phyloP scores from a whole-genome alignment of 2,329 filamentous ascomycete genomes.

The Cadophora sp. region DNA sequence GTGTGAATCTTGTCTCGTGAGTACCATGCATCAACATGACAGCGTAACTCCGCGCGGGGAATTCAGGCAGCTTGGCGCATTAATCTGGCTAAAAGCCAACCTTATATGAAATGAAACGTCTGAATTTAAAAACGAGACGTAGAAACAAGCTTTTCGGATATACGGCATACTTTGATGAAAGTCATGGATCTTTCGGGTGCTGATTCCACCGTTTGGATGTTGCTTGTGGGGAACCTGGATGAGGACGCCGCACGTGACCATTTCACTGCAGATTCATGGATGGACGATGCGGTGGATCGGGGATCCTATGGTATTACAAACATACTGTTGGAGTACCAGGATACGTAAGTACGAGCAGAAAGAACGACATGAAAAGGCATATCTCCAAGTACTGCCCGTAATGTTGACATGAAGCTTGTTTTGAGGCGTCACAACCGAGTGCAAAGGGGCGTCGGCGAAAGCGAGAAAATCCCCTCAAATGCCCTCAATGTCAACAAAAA shows the following conservation, averaged over 20 bases:
- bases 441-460: not conserved
- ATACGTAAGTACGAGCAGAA: no score
- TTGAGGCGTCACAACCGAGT: not conserved
- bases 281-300: not conserved
- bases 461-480: constrained; percentile 10
- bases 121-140: not conserved
- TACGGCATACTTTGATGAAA: not conserved
- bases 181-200: not conserved
- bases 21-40: not conserved
- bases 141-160: constrained; percentile 6
- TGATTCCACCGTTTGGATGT: not conserved
- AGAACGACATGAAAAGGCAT: no score
- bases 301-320: not conserved
- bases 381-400: no score
- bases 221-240: not conserved
- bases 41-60: not conserved
- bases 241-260: not conserved
- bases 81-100: constrained; percentile 6
- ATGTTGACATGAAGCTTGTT: no score
- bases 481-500: constrained; percentile 9
- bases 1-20: not conserved
- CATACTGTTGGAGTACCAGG: not conserved
- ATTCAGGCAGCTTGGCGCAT: not conserved
- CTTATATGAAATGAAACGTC: not conserved
- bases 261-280: not conserved